These are phyloP conservation scores for Cordyceps cateniannulata DNA, from an alignment of 2,329 filamentous ascomycete genomes.

Conservation along the genomic window DNA sequence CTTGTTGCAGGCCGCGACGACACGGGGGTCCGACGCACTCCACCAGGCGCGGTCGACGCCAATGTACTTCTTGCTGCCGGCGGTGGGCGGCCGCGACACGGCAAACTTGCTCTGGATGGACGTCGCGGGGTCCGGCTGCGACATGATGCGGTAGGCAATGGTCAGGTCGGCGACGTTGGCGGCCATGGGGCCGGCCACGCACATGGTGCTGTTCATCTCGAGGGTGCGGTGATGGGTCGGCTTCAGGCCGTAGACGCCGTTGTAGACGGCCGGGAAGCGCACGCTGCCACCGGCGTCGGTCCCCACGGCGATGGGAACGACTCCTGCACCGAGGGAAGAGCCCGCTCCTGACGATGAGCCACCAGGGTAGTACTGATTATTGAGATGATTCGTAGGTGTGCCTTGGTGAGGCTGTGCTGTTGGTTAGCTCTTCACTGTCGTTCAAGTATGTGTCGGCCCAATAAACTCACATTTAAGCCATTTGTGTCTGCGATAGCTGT, in stretches of 20 bases:
- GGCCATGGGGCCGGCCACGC: slow-evolving; percentile 69
- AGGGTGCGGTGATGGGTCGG: slow-evolving; percentile 65
- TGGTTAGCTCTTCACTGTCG: slow-evolving; percentile 31
- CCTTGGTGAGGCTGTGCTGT: slow-evolving; percentile 41
- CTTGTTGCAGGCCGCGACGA: slow-evolving; percentile 54
- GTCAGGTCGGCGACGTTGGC: slow-evolving; percentile 71
- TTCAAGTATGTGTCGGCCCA: not conserved
- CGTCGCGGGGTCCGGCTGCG: slow-evolving; percentile 61
- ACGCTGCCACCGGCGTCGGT: slow-evolving; percentile 72
- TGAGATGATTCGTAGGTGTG: slow-evolving; percentile 72
- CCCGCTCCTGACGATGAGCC: slow-evolving; percentile 74
- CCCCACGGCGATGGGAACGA: slow-evolving; percentile 70
- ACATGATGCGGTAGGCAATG: slow-evolving; percentile 75
- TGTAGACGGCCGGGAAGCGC: slow-evolving; percentile 68
- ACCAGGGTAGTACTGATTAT: slow-evolving; percentile 69
- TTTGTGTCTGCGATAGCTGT: slow-evolving; percentile 54
- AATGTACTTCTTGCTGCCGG: slow-evolving; percentile 51
- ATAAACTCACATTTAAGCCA: slow-evolving; percentile 61
- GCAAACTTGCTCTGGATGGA: slow-evolving; percentile 57
- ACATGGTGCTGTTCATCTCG: slow-evolving; percentile 45
- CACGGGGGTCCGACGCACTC: slow-evolving; percentile 48
- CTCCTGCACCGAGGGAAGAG: slow-evolving; percentile 61
- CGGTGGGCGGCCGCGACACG: slow-evolving; percentile 40
- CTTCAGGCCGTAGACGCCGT: slow-evolving; percentile 77
- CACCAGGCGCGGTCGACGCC: slow-evolving; percentile 59